Evolutionary conservation across 257 asterid species (phyloP).

Genomic region (Pogostemon cablin): DNA sequence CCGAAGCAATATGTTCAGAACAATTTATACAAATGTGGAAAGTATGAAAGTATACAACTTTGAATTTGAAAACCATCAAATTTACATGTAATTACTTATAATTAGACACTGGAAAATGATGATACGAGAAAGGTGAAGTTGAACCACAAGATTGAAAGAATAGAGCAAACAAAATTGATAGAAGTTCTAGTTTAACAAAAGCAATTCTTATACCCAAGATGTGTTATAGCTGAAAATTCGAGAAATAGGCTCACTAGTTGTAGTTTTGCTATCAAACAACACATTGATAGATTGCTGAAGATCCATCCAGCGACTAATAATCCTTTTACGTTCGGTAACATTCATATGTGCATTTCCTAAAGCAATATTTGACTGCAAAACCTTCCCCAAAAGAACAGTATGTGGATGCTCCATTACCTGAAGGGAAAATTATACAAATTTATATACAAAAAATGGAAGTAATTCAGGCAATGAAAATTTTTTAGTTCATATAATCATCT

Average conservation of each 20-base stretch:
- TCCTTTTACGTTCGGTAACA: conserved; percentile 56
- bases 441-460: conserved; percentile 14
- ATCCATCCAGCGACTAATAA: conserved; percentile 77
- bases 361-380: conserved; percentile 77
- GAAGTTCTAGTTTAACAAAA: not conserved
- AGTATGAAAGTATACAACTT: not conserved
- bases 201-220: not conserved
- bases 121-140: not conserved
- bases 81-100: not conserved
- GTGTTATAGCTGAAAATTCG: conserved; percentile 26
- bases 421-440: conserved; percentile 22
- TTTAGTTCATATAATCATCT: conserved; percentile 6
- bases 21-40: not conserved
- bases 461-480: conserved; percentile 15
- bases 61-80: conserved; percentile 20
- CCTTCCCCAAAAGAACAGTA: conserved; percentile 76
- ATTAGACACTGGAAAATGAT: conserved; percentile 24
- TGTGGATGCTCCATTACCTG: conserved; percentile 97
- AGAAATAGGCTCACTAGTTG: conserved; percentile 54
- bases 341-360: conserved; percentile 66
- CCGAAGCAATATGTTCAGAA: conserved; percentile 29
- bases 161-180: not conserved
- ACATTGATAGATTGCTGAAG: conserved; percentile 89
- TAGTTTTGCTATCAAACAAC: conserved; percentile 80
- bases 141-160: conserved; percentile 24